A percentile compares a stretch with the other conserved stretches of the same genome.
phyloP scores from a whole-genome alignment of 352 stramenopile species.

The Globisporangium irregulare region DNA sequence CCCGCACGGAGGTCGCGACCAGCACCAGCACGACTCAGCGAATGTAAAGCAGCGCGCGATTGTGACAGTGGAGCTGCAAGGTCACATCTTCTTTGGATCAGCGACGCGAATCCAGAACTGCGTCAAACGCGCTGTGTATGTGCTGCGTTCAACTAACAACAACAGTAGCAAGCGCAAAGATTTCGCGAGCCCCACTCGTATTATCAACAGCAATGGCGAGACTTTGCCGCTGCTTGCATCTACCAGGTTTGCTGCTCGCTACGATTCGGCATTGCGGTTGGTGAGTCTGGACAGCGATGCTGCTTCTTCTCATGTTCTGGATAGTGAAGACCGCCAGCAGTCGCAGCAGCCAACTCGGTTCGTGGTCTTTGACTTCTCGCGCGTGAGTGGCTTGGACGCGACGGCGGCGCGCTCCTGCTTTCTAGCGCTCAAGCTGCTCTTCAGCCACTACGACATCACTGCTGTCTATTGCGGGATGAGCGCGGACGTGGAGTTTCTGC shows the following conservation, averaged over 20 bases:
- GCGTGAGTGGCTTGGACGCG: constrained; percentile 76
- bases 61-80: constrained; percentile 62
- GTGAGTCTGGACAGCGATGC: constrained; percentile 44
- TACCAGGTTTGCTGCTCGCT: not conserved
- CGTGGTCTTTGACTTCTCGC: constrained; percentile 75
- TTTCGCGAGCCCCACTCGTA: not conserved
- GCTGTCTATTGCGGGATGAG: constrained; percentile 70
- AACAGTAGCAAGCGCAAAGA: not conserved
- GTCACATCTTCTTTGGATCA: constrained; percentile 79
- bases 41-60: constrained; percentile 45
- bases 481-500: constrained; percentile 47
- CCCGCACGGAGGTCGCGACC: not conserved
- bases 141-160: constrained; percentile 14
- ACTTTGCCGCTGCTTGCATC: constrained; percentile 27
- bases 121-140: constrained; percentile 64
- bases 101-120: constrained; percentile 64
- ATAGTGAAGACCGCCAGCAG: not conserved
- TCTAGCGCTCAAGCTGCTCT: constrained; percentile 59
- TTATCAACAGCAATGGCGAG: constrained; percentile 14
- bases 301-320: not conserved
- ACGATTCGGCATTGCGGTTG: constrained; percentile 19
- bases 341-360: constrained; percentile 35
- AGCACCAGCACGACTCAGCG: constrained; percentile 15
- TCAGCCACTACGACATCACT: constrained; percentile 42
- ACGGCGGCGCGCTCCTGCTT: constrained; percentile 74